Evolutionary conservation across 305 asterid species (phyloP).

Genomic region (Rubia peregrina): DNA sequence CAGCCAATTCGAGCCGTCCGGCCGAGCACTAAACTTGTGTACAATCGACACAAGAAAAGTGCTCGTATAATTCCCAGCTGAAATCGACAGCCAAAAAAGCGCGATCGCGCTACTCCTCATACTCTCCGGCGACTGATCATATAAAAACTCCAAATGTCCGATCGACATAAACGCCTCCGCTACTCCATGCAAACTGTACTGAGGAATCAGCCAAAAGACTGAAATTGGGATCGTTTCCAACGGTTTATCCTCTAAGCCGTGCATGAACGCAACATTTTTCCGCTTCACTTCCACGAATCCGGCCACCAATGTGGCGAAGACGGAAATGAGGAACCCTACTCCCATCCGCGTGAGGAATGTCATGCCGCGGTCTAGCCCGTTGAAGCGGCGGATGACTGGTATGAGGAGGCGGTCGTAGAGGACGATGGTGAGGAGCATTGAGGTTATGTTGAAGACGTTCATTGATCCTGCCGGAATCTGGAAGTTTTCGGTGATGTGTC

Average conservation of each 20-base stretch:
- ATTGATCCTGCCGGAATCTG: constrained; percentile 84
- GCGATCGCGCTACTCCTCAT: constrained; percentile 83
- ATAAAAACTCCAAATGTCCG: constrained; percentile 86
- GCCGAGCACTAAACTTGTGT: constrained; percentile 47
- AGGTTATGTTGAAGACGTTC: constrained; percentile 58
- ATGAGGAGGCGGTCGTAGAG: constrained; percentile 69
- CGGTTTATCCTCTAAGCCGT: constrained; percentile 46
- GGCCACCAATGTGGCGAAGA: constrained; percentile 61
- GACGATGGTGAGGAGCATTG: constrained; percentile 62
- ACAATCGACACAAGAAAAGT: constrained; percentile 60
- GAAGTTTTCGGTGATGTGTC: constrained; percentile 52
- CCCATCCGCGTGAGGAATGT: constrained; percentile 71
- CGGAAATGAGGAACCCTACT: constrained; percentile 51
- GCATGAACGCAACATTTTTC: constrained; percentile 36
- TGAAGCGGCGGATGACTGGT: constrained; percentile 47
- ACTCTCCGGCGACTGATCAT: constrained; percentile 92
- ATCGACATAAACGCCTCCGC: constrained; percentile 89
- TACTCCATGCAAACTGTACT: constrained; percentile 59
- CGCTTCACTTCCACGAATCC: constrained; percentile 60
- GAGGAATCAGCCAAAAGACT: constrained; percentile 78
- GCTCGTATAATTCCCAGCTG: constrained; percentile 72
- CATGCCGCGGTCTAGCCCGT: constrained; percentile 72
- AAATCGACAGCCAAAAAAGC: constrained; percentile 66
- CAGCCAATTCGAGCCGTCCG: constrained; percentile 70
- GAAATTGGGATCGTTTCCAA: constrained; percentile 48